Evolutionary conservation across 441 rosid genomes (phyloP).

Genomic region (Pelargonium hybrid): DNA sequence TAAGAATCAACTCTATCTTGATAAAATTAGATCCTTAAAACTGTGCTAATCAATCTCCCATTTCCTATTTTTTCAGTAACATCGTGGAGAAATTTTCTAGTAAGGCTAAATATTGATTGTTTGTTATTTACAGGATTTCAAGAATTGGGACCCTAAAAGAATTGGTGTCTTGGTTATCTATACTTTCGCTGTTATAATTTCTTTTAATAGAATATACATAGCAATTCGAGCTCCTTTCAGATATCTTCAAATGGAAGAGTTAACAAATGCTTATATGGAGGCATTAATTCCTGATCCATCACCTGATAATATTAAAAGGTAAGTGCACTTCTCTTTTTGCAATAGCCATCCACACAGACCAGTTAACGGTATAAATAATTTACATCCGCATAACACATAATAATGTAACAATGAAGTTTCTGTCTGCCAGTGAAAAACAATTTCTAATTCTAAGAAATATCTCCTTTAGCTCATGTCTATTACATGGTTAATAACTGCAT

Average conservation of each 20-base stretch:
- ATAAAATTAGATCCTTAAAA: too few species aligned
- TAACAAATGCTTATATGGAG: slow-evolving; percentile 91
- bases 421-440: neutral
- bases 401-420: neutral
- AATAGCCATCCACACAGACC: neutral
- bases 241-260: slow-evolving; percentile 49
- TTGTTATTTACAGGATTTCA: slow-evolving; percentile 50
- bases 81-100: slow-evolving; percentile 6
- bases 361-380: neutral
- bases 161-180: slow-evolving; percentile 48
- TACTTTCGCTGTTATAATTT: slow-evolving; percentile 39
- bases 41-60: too few species aligned
- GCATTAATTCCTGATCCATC: slow-evolving; percentile 92
- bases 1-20: too few species aligned
- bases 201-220: slow-evolving; percentile 51
- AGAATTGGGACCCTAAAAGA: slow-evolving; percentile 65
- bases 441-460: neutral
- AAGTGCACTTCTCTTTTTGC: slow-evolving; percentile 23
- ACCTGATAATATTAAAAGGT: slow-evolving; percentile 61
- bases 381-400: neutral
- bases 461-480: neutral
- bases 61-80: too few species aligned
- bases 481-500: neutral
- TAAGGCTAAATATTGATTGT: slow-evolving; percentile 17
- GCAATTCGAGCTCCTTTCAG: slow-evolving; percentile 58